A percentile compares a stretch with the other conserved stretches of the same genome.
Evolutionary conservation across 2,329 filamentous ascomycete genomes (phyloP).

Genomic region (Diaporthe vaccinii): DNA sequence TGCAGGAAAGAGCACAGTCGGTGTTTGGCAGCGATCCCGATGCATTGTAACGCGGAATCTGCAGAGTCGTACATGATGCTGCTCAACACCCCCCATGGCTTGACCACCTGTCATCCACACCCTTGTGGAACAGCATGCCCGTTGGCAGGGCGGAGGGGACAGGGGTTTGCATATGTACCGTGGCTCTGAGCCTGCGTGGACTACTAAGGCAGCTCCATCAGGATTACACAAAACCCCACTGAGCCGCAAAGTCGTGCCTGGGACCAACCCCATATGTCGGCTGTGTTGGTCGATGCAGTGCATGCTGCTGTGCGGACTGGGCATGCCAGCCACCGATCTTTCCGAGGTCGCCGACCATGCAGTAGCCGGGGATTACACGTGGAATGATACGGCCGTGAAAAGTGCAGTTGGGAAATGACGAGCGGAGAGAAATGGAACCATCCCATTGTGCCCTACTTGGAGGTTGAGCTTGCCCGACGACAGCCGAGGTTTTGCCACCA

Average conservation of each 20-base stretch:
- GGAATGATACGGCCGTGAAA: background rate
- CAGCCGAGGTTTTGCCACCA: background rate
- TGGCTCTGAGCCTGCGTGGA: background rate
- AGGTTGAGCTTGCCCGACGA: background rate
- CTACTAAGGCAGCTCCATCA: background rate
- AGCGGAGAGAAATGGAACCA: background rate
- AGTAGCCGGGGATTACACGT: background rate
- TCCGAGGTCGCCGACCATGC: slow-evolving; percentile 26
- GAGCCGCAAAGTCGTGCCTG: slow-evolving; percentile 21
- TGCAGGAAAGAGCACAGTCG: too few relatives aligned
- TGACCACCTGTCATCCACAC: slow-evolving; percentile 1
- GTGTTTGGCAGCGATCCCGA: background rate
- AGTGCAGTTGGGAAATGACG: too few relatives aligned
- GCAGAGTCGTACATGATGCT: background rate
- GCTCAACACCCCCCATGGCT: background rate
- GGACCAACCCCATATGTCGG: background rate
- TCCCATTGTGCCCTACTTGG: background rate
- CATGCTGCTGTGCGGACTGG: background rate
- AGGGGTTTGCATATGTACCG: background rate
- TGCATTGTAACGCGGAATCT: background rate
- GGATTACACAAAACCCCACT: background rate
- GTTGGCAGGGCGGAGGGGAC: background rate
- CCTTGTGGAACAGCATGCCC: background rate
- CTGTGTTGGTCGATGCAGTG: background rate
- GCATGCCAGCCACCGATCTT: background rate